Evolutionary conservation across 805 yeast species (phyloP), one percentile per base, ranked within the genome.

Genomic region (Ogataea nonfermentans): DNA sequence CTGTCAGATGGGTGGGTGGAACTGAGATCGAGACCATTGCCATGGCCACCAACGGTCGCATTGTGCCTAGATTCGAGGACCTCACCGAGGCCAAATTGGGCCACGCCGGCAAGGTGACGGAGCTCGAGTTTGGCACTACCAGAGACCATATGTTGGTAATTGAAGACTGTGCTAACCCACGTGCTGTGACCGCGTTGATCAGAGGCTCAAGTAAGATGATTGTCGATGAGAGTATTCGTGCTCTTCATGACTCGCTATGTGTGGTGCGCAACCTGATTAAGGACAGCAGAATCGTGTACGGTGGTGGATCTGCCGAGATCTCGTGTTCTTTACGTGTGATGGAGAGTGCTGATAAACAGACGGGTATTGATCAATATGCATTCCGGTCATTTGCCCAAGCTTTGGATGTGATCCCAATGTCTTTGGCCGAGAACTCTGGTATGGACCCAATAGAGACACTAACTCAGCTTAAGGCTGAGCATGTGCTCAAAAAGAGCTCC

Each of bases 1-100:
- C 98, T 16, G 93, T 93, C 28, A 81, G 99, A 70, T 93, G 99
- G 99, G 95, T 93, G 37, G 99, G 98, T 46, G 99, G 98, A 30
- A 87, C 95, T 37, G 99, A 91, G 57, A 74, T 91, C 53, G 99
- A 91, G 69, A 76, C 88, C 49, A 81, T 95, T 57, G 99, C 99
- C 24, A 91, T 93, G 63, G 97, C 98, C 32, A 95, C 99, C 9
- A 83, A 88, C 57, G 99, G 98, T 43, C 82, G 95, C 57, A 93
- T 93, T 55, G 99, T 93, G 29, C 96, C 99, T 30, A 74, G 99
- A 56, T 93, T 93, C 66, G 97, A 93, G 67, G 99, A 93, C 63
- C 73, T 93, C 53, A 65, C 84, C 4, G 61, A 77, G 1, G 85
- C 77, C 24, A 93, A 93, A 65, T 76, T 93, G 48, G 99, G 99